Conservation (phyloP, 768 basidiomycete species). For the Pisolithus marmoratus region DNA sequence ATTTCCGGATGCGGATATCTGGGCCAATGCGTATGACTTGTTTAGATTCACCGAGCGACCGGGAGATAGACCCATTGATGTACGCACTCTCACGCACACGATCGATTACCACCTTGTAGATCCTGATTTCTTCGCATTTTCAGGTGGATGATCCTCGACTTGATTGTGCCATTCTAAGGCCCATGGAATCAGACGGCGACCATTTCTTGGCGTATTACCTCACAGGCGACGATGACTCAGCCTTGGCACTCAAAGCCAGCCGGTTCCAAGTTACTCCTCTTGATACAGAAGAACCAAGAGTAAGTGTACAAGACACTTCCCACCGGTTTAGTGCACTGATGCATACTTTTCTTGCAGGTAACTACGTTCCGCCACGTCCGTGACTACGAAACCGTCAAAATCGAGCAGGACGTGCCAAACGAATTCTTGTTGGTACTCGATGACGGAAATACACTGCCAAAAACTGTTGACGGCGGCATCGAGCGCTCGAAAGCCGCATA, state of each 20-base stretch:
- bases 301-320: constrained; percentile 18
- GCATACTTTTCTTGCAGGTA: constrained; percentile 34
- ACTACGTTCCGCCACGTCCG: constrained; percentile 73
- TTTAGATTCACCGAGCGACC: constrained; percentile 84
- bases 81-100: constrained; percentile 27
- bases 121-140: neutral
- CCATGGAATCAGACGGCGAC: constrained; percentile 85
- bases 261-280: constrained; percentile 40
- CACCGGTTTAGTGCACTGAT: neutral
- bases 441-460: constrained; percentile 40
- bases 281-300: constrained; percentile 51
- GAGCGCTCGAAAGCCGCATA: constrained; percentile 64
- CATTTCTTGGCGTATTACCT: constrained; percentile 85
- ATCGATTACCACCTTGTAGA: neutral
- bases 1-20: constrained; percentile 79
- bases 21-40: constrained; percentile 86
- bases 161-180: constrained; percentile 80
- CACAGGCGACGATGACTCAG: constrained; percentile 68
- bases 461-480: constrained; percentile 32
- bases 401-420: constrained; percentile 81
- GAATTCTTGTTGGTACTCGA: constrained; percentile 77
- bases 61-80: constrained; percentile 70
- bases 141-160: constrained; percentile 74
- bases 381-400: constrained; percentile 83
- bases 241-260: constrained; percentile 56